These are phyloP conservation scores for Naematelia encephala DNA, from an alignment of 768 basidiomycete genomes.

Conservation along the genomic window DNA sequence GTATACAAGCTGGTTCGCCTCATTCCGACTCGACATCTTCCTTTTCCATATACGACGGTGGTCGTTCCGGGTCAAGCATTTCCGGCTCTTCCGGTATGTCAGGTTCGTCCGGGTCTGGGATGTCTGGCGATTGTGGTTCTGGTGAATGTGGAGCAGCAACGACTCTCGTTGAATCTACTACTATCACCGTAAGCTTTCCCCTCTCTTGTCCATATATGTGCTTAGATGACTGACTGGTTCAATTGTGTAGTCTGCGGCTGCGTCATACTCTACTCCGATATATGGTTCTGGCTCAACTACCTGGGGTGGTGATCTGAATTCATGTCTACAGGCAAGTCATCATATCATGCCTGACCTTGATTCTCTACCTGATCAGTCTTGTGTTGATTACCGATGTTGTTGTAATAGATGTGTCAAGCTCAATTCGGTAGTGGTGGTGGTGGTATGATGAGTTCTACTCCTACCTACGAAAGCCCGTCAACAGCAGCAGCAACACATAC, in stretches of 20 bases:
- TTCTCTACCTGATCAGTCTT: background rate
- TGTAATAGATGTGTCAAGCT: slow-evolving; percentile 16
- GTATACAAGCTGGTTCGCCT: background rate
- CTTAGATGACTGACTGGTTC: too few species aligned
- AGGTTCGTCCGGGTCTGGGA: slow-evolving; percentile 1
- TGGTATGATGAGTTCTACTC: background rate
- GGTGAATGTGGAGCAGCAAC: background rate
- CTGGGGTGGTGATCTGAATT: slow-evolving; percentile 13
- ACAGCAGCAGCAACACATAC: slow-evolving; percentile 23
- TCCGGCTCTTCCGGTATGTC: background rate
- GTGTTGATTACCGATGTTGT: background rate
- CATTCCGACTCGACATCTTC: background rate
- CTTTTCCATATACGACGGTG: too few species aligned
- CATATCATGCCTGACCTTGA: background rate
- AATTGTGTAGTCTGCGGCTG: background rate
- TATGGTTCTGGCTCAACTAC: slow-evolving; percentile 1
- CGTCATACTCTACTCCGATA: background rate
- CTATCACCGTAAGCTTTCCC: background rate
- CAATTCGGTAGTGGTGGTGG: slow-evolving; percentile 10
- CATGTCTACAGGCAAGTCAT: slow-evolving; percentile 14
- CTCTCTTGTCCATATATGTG: background rate
- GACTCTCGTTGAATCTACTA: background rate
- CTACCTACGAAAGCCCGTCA: background rate
- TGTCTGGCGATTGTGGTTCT: background rate
- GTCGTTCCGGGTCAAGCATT: background rate